Base-by-base conservation (phyloP, 176 grass and related monocot genomes). In the Stipa capillata region DNA sequence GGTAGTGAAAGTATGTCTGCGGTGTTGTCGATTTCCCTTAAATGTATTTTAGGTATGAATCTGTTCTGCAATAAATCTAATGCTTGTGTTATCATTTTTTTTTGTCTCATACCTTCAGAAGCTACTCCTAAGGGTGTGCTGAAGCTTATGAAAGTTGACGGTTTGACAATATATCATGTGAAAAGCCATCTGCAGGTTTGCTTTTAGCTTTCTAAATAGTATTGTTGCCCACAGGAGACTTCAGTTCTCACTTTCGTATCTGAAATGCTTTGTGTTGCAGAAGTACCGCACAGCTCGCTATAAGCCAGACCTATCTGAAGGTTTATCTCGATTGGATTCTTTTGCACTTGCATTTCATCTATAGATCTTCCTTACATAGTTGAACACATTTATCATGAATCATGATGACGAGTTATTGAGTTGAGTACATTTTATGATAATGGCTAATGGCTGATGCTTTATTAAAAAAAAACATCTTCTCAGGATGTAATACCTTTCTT, bases 171-270 rank as follows among this genome's bases (percentile, higher is more conserved):
- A 93, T 92, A 90, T 90, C 95, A 98, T 81, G 90, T 98, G 50
- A 98, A 98, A 90, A 98, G 95, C 70, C 95, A 98, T 72, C 73
- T 98, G 16, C 95, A 98, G 95, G 95, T 98, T 65, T 64, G 29
- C 37, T 60, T 5, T 90, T 78, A 39, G 5, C 34, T 63, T 80
- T 69, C 43, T n/a, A n/a, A 63, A 62, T 44, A 69, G 16, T 78
- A 79, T 82, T 21, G 42, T 74, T 84, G 58, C 73, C 63, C 8
- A 51, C 16, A 67, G 51, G 51, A 69, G 15, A 32, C 61, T 14
- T 75, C 7, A 73, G 42, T 88, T 77, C 37, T 71, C 39, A 69
- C 40, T 65, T 60, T 72, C 41, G 80, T 80, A 76, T 51, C 20
- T 76, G 2, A 39, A 34, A 33, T 72, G 2, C n/a, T 84, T 90